Percentiles rank a stretch among this genome's conserved stretches.
These are phyloP conservation scores for Naematelia encephala DNA, from an alignment of 768 basidiomycete genomes.

Conservation along the genomic window DNA sequence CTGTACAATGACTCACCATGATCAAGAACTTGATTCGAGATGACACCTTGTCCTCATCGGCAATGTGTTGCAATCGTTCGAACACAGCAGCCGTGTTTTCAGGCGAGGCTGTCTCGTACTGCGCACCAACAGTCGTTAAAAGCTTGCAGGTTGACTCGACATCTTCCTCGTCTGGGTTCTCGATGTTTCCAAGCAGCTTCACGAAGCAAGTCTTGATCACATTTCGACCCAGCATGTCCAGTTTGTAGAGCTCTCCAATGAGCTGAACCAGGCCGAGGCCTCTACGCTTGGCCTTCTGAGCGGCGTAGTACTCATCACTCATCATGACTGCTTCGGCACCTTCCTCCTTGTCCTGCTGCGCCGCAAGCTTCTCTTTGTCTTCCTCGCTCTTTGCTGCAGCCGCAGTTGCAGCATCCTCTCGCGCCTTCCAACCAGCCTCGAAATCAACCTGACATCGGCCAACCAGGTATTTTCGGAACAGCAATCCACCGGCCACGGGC, in stretches of 20 bases:
- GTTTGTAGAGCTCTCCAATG: conserved; percentile 96
- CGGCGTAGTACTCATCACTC: conserved; percentile 93
- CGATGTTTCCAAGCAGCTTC: conserved; percentile 87
- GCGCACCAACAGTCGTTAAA: conserved; percentile 77
- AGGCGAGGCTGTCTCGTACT: conserved; percentile 76
- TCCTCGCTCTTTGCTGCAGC: conserved; percentile 80
- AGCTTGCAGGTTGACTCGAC: conserved; percentile 94
- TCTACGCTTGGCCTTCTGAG: conserved; percentile 94
- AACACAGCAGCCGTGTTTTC: conserved; percentile 93
- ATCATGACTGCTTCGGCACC: conserved; percentile 71
- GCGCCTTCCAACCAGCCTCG: conserved; percentile 88
- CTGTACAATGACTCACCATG: conserved; percentile 59
- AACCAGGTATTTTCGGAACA: conserved; percentile 94
- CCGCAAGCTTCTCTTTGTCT: conserved; percentile 62
- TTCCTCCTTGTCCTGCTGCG: conserved; percentile 53
- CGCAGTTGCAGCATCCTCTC: conserved; percentile 80
- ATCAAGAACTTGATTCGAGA: conserved; percentile 94
- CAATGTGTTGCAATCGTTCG: conserved; percentile 77
- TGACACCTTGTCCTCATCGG: conserved; percentile 68
- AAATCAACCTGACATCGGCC: conserved; percentile 98
- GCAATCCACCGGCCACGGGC: conserved; percentile 84
- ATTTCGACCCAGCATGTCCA: conserved; percentile 96
- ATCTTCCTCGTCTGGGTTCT: conserved; percentile 95
- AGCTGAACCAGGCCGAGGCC: conserved; percentile 96
- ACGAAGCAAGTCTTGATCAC: conserved; percentile 99